Base-by-base conservation (phyloP, 2,329 filamentous ascomycete genomes). In the Cryphonectria naterciae region DNA sequence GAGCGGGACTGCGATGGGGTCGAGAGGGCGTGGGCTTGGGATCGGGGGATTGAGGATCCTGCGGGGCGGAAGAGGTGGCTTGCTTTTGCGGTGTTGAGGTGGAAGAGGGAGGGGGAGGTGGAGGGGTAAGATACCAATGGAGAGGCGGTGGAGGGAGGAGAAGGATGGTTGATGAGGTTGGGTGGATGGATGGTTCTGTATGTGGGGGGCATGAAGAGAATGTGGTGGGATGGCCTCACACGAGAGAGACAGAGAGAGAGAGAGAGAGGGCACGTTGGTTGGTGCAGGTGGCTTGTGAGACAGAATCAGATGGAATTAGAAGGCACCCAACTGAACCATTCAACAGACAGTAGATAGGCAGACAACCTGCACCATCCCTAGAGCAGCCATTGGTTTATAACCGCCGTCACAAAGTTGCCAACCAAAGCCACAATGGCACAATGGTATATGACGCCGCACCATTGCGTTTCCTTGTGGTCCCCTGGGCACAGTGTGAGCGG, bases 21-120 rank as follows among this genome's bases (percentile, higher is more conserved):
- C 19, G 85, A 91, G 78, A 84, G 91, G 75, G 83, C 83, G 54
- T 94, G 91, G 91, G 80, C 78, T 19, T 80, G 80, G 73, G 88
- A 91, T 76, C 84, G 90, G 8, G 89, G 89, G 1, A 75, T 80
- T 35, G 91, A 93, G 77, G 86, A 92, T 77, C 80, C 86, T 4
- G 85, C 84, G 0, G 86, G 86, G 77, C 83, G 89, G 75, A 94
- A 93, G 82, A 86, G 89, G 74, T 94, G 92, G 91, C 81, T 93
- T n/a, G 88, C 88, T 5, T 83, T 93, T 69, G 87, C 84, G 4
- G 81, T 86, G 70, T 76, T 91, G 75, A 85, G 75, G 79, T 81
- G 83, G 76, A 72, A 73, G 54, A 68, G 58, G 46, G 67, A 62
- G 52, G 52, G 32, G 52, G 15, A 52, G 10, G 49, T 11, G 19